Conservation (phyloP, 495 filamentous ascomycete genomes). For the Aspergillus kassunensis region DNA sequence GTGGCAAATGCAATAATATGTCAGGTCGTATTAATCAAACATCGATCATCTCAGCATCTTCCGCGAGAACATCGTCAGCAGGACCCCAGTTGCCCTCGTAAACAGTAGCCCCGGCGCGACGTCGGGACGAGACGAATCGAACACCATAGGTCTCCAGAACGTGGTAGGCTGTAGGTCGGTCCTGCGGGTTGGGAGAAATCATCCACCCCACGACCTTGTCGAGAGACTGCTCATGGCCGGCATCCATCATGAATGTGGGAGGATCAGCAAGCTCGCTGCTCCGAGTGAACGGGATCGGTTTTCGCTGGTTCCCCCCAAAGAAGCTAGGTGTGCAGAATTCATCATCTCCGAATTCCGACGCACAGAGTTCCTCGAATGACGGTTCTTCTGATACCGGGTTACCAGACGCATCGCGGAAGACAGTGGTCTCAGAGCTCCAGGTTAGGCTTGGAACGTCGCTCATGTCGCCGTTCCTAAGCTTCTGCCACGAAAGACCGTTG, state of each 20-base stretch:
- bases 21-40: constrained; percentile 45
- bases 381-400: constrained; percentile 51
- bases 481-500: constrained; percentile 85
- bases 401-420: constrained; percentile 72
- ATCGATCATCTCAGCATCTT: constrained; percentile 72
- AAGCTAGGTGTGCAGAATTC: constrained; percentile 35
- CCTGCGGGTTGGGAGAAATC: constrained; percentile 69
- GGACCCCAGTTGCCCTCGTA: constrained; percentile 97
- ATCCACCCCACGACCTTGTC: constrained; percentile 86
- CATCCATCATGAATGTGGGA: constrained; percentile 81
- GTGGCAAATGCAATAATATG: constrained; percentile 37
- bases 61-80: constrained; percentile 63
- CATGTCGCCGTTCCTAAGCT: constrained; percentile 80
- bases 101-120: constrained; percentile 80
- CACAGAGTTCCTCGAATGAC: constrained; percentile 50
- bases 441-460: constrained; percentile 81
- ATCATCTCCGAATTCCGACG: constrained; percentile 46
- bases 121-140: constrained; percentile 68
- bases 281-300: constrained; percentile 33
- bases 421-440: constrained; percentile 63
- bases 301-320: constrained; percentile 25
- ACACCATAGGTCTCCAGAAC: constrained; percentile 65
- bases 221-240: constrained; percentile 62
- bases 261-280: constrained; percentile 69
- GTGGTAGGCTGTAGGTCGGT: constrained; percentile 70